Base-by-base conservation (phyloP, 1,284 basidiomycete genomes). In the Sphagnurus paluster region DNA sequence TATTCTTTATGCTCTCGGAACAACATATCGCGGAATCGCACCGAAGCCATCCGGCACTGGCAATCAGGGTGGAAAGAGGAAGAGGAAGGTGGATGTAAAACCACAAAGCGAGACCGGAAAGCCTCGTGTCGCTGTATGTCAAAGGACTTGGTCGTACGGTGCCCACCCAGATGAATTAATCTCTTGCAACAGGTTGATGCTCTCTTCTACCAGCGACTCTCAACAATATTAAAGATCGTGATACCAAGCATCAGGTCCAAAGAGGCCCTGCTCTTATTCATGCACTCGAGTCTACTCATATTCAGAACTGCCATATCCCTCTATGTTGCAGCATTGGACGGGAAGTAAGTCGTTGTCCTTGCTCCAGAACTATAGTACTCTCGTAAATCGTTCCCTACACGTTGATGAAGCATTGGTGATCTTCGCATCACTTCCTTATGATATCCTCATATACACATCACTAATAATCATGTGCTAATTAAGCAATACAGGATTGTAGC, bases 241-340 rank as follows among this genome's bases (percentile, higher is more conserved):
- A 92, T 98, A 48, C 96, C 95, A 2, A 80, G 86, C 19, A 69
- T 92, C 54, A 79, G 81, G 39, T 92, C 88, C 4, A 90, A 93
- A 57, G 94, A 98, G 66, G 90, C 93, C 0, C 72, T 90, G 34
- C 79, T 98, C 47, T 76, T 99, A 5, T 71, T 87, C 44, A 86
- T 93, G 70, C 94, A 98, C 63, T 90, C 93, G 4, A 81, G 83
- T 59, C 80, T 98, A 54, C 78, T 99, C 43, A 77, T 98, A 13
- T 86, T 92, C 51, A 74, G 95, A 50, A 98, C 95, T 2, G 86
- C 91, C 8, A 85, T 98, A 42, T 93, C 90, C 19, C 74, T 99
- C n/a, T 98, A 98, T 61, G 93, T 99, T 39, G 95, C 96, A 6
- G 84, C 91, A 41, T 76, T 98, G 39, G 96, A 98, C 61, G 95